phyloP scores from a whole-genome alignment of 352 stramenopile species.

The Globisporangium recalcitrans region DNA sequence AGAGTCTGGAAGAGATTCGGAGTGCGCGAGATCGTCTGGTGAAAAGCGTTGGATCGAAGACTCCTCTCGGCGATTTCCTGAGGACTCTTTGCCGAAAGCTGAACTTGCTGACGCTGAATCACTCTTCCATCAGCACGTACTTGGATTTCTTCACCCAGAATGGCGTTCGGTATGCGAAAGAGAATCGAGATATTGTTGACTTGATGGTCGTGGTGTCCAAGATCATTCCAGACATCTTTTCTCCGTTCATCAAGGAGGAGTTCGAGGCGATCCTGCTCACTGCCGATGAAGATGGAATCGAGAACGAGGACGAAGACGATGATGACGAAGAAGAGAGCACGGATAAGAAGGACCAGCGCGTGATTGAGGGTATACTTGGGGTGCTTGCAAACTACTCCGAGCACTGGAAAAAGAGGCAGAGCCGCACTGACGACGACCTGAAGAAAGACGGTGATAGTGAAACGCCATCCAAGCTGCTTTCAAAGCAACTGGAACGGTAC shows the following conservation, averaged over 20 bases:
- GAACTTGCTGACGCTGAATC: conserved; percentile 62
- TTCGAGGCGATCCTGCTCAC: conserved; percentile 44
- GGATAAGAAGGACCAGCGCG: conserved; percentile 31
- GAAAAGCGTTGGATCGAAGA: conserved; percentile 77
- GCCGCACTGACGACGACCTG: conserved; percentile 14
- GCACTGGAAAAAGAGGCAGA: conserved; percentile 29
- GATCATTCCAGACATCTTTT: conserved; percentile 45
- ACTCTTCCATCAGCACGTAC: conserved; percentile 28
- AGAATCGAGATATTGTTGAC: conserved; percentile 54
- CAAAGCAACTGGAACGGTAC: conserved; percentile 41
- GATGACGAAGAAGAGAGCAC: conserved; percentile 34
- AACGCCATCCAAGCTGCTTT: conserved; percentile 27
- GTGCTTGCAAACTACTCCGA: conserved; percentile 52
- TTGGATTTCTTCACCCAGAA: conserved; percentile 39
- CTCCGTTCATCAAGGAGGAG: conserved; percentile 43
- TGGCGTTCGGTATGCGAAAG: conserved; percentile 21
- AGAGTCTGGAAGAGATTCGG: conserved; percentile 42
- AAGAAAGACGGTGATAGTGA: conserved; percentile 20
- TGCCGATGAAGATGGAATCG: conserved; percentile 6
- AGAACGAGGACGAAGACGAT: conserved; percentile 15
- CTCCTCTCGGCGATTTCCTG: conserved; percentile 62
- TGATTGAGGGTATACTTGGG: conserved; percentile 45
- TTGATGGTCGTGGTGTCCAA: conserved; percentile 48
- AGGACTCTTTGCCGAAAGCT: conserved; percentile 83
- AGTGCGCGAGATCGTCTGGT: conserved; percentile 60